Evolutionary conservation across 73 alveolate genomes (phyloP).

Genomic region (Effrenium voratum): DNA sequence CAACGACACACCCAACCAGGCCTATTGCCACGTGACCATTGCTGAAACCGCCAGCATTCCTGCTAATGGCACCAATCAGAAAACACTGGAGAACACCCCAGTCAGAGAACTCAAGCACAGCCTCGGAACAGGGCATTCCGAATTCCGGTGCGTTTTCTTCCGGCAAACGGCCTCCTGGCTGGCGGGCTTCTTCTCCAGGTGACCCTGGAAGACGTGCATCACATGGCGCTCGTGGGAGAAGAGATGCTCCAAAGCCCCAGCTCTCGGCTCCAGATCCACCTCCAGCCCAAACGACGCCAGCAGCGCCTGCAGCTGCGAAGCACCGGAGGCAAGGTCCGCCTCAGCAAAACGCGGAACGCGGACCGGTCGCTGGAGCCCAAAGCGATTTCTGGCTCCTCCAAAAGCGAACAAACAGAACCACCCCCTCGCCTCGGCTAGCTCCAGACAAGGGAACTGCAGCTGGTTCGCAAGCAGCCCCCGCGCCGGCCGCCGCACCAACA

Average conservation of each 20-base stretch:
- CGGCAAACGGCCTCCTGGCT: no score
- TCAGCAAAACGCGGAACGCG: no score
- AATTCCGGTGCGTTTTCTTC: no score
- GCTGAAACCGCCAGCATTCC: no score
- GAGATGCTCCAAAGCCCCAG: slow-evolving; percentile 31
- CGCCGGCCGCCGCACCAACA: slow-evolving; percentile 71
- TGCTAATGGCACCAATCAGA: no score
- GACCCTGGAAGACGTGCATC: slow-evolving; percentile 46
- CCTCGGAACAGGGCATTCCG: no score
- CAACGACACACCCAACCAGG: no score
- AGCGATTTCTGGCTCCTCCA: background rate
- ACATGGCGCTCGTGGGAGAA: slow-evolving; percentile 77
- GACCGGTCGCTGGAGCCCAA: background rate
- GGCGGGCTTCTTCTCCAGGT: background rate
- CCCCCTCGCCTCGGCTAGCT: background rate
- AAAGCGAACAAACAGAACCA: background rate
- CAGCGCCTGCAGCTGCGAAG: no score
- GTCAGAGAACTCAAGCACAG: no score
- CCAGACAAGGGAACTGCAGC: slow-evolving; percentile 42
- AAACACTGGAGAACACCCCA: no score
- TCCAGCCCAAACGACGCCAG: background rate
- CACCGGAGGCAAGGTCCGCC: no score
- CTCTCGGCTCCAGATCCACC: background rate
- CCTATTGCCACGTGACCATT: no score
- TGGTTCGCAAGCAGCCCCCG: slow-evolving; percentile 54